Evolutionary conservation across 495 filamentous ascomycete species (phyloP), one percentile per base, ranked within the genome.

Genomic region (Penicillium malachiteum): DNA sequence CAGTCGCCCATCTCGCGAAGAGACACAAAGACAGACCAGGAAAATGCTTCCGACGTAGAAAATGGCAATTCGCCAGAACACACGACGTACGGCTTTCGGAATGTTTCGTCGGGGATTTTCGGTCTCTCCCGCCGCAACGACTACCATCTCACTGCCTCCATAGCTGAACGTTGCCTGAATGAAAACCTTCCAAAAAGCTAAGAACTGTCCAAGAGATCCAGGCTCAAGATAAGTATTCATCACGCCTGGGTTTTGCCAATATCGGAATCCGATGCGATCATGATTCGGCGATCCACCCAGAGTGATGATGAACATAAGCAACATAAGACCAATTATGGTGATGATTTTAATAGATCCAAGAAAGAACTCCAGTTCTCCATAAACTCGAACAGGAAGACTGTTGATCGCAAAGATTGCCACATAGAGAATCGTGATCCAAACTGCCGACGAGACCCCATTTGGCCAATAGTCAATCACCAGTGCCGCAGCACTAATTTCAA

Each of bases 31-130:
- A 16, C 80, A 78, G 50, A 85, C 78, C 3, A 76, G 70, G 38
- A 84, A 74, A 12, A 78, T 73, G 9, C 76, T 76, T 13, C 80
- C 57, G 16, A 78, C 68, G 71, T 94, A 95, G 76, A 96, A 94
- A 65, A 93, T 79, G 38, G 84, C 62, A 64, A 96, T 90, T 50
- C 91, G 86, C 78, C 87, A 89, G 71, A 94, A 92, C 30, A 89
- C 86, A 54, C 88, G 84, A 32, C 84, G 85, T 4, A 85, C 84
- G n/a, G 91, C 91, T 60, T 81, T 81, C 38, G 90, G 90, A 51
- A 95, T 86, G 37, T 85, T 85, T 57, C 80, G 79, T 39, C 84
- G 75, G 0, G 91, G 91, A 60, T 89, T 88, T n/a, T 78, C 78
- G 7, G 88, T 84, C 69, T 96, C 91, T 55, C 88, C 88, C 11